Evolutionary conservation across 2,329 filamentous ascomycete genomes (phyloP).

Genomic region (Botrytis porri): DNA sequence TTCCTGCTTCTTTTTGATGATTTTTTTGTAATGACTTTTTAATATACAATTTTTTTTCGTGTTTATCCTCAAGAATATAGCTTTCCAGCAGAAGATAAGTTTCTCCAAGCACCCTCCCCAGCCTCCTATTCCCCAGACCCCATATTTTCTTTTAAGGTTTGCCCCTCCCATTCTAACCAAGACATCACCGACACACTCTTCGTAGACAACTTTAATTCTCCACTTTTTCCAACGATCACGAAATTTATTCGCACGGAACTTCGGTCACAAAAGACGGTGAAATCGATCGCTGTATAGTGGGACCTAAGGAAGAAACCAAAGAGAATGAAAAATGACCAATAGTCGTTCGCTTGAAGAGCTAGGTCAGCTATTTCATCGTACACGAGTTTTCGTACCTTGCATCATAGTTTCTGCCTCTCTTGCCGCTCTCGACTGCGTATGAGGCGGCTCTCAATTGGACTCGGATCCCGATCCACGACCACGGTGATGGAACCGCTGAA

Average conservation of each 20-base stretch:
- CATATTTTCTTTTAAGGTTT: not conserved
- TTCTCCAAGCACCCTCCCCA: not conserved
- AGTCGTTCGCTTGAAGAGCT: not conserved
- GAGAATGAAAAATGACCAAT: not conserved
- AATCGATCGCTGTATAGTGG: not conserved
- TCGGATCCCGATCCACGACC: not conserved
- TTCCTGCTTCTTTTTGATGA: not conserved
- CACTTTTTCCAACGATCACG: not conserved
- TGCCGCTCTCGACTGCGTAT: not conserved
- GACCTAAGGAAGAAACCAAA: not conserved
- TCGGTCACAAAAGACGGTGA: not conserved
- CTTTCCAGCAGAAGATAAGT: not conserved
- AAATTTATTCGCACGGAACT: not conserved
- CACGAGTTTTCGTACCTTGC: slow-evolving; percentile 1
- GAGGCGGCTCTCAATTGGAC: not conserved
- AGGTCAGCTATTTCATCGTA: not conserved
- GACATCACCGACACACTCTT: not conserved
- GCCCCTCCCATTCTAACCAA: not conserved
- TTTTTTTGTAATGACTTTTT: not conserved
- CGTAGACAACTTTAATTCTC: not conserved
- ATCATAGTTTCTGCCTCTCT: not conserved
- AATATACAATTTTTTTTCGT: not conserved
- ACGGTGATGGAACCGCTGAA: not conserved
- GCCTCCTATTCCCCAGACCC: not conserved
- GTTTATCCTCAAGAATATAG: not conserved